Conservation (phyloP, 2,329 filamentous ascomycete genomes). For the Trichoderma koningiopsis region DNA sequence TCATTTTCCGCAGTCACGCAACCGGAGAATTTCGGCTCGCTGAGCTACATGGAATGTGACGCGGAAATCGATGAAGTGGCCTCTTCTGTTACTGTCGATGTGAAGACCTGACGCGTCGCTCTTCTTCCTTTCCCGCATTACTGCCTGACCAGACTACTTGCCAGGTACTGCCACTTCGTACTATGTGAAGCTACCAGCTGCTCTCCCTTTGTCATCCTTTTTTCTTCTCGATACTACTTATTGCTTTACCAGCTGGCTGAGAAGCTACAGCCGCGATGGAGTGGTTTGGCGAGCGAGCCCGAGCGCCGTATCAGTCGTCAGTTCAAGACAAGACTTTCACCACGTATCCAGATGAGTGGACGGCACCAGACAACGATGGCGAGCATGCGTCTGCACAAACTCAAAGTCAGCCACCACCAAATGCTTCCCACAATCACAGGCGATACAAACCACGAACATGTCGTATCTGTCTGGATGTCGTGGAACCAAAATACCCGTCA, state of each 20-base stretch:
- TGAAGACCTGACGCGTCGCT: conserved; percentile 12
- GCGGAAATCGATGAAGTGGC: conserved; percentile 37
- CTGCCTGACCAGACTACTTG: conserved; percentile 5
- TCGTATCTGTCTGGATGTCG: conserved; percentile 82
- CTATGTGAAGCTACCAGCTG: conserved; percentile 18
- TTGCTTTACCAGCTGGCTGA: neutral
- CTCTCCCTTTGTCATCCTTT: neutral
- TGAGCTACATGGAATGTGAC: conserved; percentile 10
- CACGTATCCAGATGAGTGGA: neutral
- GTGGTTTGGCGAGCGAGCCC: conserved; percentile 17
- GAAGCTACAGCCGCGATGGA: conserved; percentile 7
- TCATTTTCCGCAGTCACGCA: conserved; percentile 9
- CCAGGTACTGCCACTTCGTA: neutral
- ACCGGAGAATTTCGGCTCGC: conserved; percentile 18
- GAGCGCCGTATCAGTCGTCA: conserved; percentile 15
- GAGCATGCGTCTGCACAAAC: conserved; percentile 1
- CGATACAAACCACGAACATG: conserved; percentile 76
- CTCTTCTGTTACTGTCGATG: conserved; percentile 30
- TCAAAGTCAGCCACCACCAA: conserved; percentile 15
- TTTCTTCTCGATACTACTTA: neutral
- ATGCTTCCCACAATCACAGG: conserved; percentile 24
- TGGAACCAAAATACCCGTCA: conserved; percentile 52
- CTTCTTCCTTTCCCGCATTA: neutral
- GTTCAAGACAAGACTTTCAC: conserved; percentile 12
- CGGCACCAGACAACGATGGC: neutral